These are phyloP conservation scores for Coemansia nantahalensis DNA, from an alignment of 192 early-diverging fungal genomes.

Conservation along the genomic window DNA sequence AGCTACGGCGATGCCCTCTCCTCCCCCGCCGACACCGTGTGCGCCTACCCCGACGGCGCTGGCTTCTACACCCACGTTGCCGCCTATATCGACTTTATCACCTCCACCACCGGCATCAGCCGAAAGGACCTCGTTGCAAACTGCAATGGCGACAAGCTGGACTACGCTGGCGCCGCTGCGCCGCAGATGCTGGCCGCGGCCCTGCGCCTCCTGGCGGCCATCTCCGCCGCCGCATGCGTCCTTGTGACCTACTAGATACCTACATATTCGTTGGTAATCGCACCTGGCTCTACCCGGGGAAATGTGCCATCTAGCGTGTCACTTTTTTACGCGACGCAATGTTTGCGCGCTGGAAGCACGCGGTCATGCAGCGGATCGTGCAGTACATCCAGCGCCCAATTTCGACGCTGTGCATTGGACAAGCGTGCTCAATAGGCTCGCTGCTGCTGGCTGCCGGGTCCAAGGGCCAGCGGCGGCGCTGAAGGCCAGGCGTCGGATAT, in stretches of 20 bases:
- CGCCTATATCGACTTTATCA: slow-evolving; percentile 39
- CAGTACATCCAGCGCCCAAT: slow-evolving; percentile 94
- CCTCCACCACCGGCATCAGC: slow-evolving; percentile 35
- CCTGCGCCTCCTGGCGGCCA: no score
- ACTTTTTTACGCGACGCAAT: no score
- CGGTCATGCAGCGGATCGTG: no score
- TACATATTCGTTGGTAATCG: no score
- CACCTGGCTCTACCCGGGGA: no score
- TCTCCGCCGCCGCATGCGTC: no score
- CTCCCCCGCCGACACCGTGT: slow-evolving; percentile 11
- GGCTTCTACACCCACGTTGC: slow-evolving; percentile 54
- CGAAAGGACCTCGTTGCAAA: slow-evolving; percentile 12
- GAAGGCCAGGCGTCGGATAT: slow-evolving; percentile 94
- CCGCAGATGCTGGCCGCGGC: not conserved
- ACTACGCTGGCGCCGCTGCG: slow-evolving; percentile 5
- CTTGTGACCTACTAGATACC: no score
- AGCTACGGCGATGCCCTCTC: slow-evolving; percentile 49
- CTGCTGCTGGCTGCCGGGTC: slow-evolving; percentile 88
- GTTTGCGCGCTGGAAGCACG: no score
- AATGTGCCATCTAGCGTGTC: no score
- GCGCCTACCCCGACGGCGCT: slow-evolving; percentile 40
- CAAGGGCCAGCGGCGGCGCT: slow-evolving; percentile 89
- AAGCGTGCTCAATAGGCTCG: slow-evolving; percentile 98
- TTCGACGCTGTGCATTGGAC: slow-evolving; percentile 92
- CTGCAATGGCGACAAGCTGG: slow-evolving; percentile 28